Base-by-base conservation (phyloP, 2,329 filamentous ascomycete genomes). In the Trichoderma sp. region DNA sequence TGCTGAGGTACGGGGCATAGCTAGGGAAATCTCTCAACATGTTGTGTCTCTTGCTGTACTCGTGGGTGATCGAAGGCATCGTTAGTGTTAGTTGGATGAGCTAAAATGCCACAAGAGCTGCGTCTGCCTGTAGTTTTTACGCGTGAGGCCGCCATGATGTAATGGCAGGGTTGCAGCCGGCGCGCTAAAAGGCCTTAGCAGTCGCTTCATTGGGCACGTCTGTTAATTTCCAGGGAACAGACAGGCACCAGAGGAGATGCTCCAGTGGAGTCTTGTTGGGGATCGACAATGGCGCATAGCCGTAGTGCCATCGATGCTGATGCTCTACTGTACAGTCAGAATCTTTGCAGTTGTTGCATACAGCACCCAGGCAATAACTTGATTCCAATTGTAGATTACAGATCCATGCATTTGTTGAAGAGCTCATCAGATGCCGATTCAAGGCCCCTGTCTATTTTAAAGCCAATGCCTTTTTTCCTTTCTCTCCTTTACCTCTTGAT, bases 141-240 rank as follows among this genome's bases (percentile, higher is more conserved):
- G 24, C 32, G n/a, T 26, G 57, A 34, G 43, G 67, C 39, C 30
- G 57, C 68, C 24, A 71, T 71, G 62, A 71, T 66, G 62, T 71
- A 66, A 71, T 71, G 36, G 56, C 65, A 65, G 47, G 57, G 34
- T 53, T 43, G 21, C 34, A 30, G 53, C 30, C 65, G 24, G 65
- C 56, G 28, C 66, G 66, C 66, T 69, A 69, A n/a, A 58, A 9
- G 8, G 8, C 32, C 4, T 26, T 39, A 26, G 58, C 58, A 62
- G 32, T 11, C 6, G n/a, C 12, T 34, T 26, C 7, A 36, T 30
- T 36, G 32, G 57, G n/a, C 34, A n/a, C 28, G 26, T 8, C n/a
- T 21, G 61, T 12, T 51, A n/a, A 51, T 9, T 53, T 26, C 28
- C 43, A 65, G 43, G 15, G 15, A n/a, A 53, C n/a, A 34, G 60